Evolutionary conservation across 345 rosid genomes (phyloP).

Genomic region (Nephelium lappaceum): DNA sequence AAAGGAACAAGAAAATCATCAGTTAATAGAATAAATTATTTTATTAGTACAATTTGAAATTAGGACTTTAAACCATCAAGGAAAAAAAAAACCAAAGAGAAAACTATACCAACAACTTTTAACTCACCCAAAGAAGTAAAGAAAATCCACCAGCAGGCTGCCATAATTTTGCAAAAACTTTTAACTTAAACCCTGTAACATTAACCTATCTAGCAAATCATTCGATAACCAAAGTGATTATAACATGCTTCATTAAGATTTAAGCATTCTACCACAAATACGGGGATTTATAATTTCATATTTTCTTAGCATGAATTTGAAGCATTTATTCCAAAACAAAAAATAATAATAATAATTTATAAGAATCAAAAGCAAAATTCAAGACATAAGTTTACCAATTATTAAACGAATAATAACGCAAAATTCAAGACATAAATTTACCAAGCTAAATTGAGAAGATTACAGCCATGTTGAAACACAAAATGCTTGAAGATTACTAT

Average conservation of each 20-base stretch:
- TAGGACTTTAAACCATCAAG: too few species aligned
- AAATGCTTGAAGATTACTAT: background rate
- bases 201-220: background rate
- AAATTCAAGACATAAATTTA: constrained; percentile 22
- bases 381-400: constrained; percentile 49
- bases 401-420: too few species aligned
- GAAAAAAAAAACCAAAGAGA: too few species aligned
- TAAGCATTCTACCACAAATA: background rate
- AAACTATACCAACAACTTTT: too few species aligned
- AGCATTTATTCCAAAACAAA: background rate
- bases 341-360: background rate
- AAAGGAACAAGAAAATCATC: too few species aligned
- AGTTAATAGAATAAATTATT: too few species aligned
- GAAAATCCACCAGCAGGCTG: too few species aligned
- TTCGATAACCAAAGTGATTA: background rate
- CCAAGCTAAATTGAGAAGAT: constrained; percentile 39
- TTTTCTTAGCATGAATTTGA: background rate
- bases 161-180: too few species aligned
- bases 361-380: background rate
- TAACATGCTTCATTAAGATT: background rate
- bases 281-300: background rate
- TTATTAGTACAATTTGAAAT: too few species aligned
- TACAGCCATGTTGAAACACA: background rate
- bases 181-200: too few species aligned
- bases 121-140: too few species aligned